Conservation (phyloP, 2,329 filamentous ascomycete species). For the Alternaria consortialis region DNA sequence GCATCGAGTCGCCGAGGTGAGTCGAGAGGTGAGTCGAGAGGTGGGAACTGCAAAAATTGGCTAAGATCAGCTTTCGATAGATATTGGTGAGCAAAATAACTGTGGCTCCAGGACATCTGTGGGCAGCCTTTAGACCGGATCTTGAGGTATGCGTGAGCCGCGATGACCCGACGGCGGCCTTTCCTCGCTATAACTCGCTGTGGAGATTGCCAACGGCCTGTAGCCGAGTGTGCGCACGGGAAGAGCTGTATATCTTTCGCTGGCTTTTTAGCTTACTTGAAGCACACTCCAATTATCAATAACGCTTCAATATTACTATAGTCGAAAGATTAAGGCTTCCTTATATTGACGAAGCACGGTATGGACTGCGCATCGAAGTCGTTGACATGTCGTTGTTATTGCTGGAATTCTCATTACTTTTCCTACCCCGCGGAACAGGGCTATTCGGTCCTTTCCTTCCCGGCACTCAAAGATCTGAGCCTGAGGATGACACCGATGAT, state of each 20-base stretch:
- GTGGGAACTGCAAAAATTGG: background rate
- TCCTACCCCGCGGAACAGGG: background rate
- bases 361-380: background rate
- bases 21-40: conserved; percentile 2
- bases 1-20: background rate
- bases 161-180: conserved; percentile 2
- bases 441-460: background rate
- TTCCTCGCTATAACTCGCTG: background rate
- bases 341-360: background rate
- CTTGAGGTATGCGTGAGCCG: background rate
- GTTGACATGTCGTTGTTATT: background rate
- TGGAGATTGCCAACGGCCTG: background rate
- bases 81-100: background rate
- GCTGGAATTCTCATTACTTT: background rate
- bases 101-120: background rate
- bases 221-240: background rate
- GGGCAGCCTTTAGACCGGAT: conserved; percentile 2
- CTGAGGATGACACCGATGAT: background rate
- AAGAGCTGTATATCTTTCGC: background rate
- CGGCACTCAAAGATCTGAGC: background rate
- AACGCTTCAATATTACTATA: too few relatives aligned
- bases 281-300: too few relatives aligned
- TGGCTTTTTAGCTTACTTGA: background rate
- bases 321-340: background rate
- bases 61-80: conserved; percentile 4